Evolutionary conservation across 306 rosid species (phyloP), one percentile per base, ranked within the genome.

Genomic region (Vigna trinervia): DNA sequence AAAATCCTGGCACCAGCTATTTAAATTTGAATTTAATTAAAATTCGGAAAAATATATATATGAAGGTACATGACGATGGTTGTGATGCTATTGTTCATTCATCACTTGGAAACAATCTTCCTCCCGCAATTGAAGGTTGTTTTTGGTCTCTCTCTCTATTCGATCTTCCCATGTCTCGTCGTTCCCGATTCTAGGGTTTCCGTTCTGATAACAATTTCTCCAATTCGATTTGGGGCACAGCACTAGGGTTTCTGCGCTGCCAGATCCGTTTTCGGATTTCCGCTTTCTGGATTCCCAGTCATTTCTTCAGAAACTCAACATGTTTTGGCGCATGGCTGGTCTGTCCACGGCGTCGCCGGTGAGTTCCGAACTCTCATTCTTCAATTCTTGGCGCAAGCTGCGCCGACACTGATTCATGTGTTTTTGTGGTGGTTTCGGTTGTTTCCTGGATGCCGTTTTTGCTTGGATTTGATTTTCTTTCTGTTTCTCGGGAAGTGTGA

Each of bases 251-350:
- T 83, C 89, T 80, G 85, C 62, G 75, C 66, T 83, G 81, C 84
- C 82, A 89, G 97, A 96, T 96, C 98, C 89, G 89, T 75, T 30
- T 75, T 57, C 57, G n/a, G 43, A 76, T 84, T 39, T 67, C 51
- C 52, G n/a, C 47, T n/a, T 81, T 77, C 68, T 78, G 19, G 47
- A 58, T 32, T 69, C 32, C 38, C 78, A 74, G 66, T n/a, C 36
- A 80, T 64, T 75, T 30, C 17, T 73, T 65, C 70, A 46, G 54
- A 78, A 82, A 79, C 86, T 87, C 86, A 91, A 64, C 73, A 96
- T 96, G 99, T 96, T 96, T 84, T 96, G 99, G 99, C 97, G 97
- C 61, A 96, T 96, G 97, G 88, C 99, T 52, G 99, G 98, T 4
- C 82, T 96, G 89, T 93, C 98, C 83, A 91, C 98, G 10, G 93